phyloP scores from a whole-genome alignment of 2,329 filamentous ascomycete species.

The Microsporum canis region DNA sequence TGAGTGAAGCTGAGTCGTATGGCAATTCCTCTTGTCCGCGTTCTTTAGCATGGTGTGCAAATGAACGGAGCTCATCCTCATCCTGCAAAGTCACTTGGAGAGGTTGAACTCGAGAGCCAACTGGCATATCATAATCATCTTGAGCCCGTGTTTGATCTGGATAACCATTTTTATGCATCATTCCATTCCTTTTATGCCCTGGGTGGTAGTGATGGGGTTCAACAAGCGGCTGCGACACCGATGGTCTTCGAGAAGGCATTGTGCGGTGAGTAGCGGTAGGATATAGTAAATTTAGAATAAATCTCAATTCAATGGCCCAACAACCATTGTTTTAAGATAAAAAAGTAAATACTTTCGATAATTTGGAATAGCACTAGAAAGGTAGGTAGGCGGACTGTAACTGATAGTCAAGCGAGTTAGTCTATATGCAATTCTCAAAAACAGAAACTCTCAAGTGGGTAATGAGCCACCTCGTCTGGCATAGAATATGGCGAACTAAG shows the following conservation, averaged over 20 bases:
- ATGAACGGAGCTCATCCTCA: constrained; percentile 16
- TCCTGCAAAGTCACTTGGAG: constrained; percentile 22
- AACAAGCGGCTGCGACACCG: not conserved
- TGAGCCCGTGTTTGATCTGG: constrained; percentile 41
- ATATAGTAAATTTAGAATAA: not conserved
- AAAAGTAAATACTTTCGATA: not conserved
- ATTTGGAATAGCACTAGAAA: not conserved
- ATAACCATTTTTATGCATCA: constrained; percentile 3
- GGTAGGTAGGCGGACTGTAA: not conserved
- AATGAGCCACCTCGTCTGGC: not conserved
- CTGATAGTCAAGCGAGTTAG: not conserved
- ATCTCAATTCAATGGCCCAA: not conserved
- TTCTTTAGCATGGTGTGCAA: constrained; percentile 17
- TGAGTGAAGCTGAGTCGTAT: not conserved
- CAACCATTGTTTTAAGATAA: not conserved
- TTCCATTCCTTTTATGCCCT: not conserved
- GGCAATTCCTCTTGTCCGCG: constrained; percentile 1
- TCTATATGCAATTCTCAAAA: not conserved
- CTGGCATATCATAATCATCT: constrained; percentile 50
- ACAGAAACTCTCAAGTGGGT: not conserved
- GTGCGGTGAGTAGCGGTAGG: not conserved
- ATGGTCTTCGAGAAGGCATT: not conserved
- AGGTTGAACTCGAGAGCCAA: constrained; percentile 46
- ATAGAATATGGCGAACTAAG: not conserved
- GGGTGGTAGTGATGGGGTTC: not conserved